Conservation (phyloP, 371 early-diverging fungal genomes). For the Mortierella sp. region DNA sequence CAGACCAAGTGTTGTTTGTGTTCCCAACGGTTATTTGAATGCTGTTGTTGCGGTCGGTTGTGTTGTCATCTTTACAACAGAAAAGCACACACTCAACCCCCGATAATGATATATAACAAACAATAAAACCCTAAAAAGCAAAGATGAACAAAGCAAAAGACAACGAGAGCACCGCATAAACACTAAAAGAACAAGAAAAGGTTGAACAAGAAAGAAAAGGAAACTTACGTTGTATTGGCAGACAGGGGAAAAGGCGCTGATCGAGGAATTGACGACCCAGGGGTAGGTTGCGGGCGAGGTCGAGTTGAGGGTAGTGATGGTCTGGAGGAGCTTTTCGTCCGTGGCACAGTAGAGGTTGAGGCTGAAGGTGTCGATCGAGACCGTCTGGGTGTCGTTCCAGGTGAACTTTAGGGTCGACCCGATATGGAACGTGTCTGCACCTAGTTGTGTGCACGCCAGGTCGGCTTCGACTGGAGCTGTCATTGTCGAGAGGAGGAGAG, state of each 20-base stretch:
- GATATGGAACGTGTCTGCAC: conserved; percentile 33
- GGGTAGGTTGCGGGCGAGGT: conserved; percentile 22
- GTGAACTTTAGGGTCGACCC: conserved; percentile 43
- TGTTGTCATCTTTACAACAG: background rate
- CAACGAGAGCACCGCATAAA: no score
- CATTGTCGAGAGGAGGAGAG: conserved; percentile 14
- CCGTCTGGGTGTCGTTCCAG: conserved; percentile 41
- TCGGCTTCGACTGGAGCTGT: conserved; percentile 25
- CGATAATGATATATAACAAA: no score
- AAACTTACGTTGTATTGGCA: conserved; percentile 46
- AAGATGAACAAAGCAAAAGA: no score
- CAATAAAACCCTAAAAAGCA: conserved; percentile 4
- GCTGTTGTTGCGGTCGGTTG: background rate
- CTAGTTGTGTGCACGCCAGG: conserved; percentile 26
- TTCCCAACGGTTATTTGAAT: background rate
- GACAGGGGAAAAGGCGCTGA: background rate
- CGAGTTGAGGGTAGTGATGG: conserved; percentile 29
- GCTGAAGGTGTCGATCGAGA: conserved; percentile 26
- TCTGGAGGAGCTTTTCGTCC: conserved; percentile 23
- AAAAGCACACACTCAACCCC: background rate
- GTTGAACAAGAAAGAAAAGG: background rate
- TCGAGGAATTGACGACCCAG: conserved; percentile 27
- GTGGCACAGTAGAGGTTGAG: conserved; percentile 40
- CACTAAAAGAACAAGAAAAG: background rate
- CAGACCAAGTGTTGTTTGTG: background rate